These are phyloP conservation scores for Backusella australiensis DNA, from an alignment of 192 early-diverging fungal genomes.

Conservation along the genomic window DNA sequence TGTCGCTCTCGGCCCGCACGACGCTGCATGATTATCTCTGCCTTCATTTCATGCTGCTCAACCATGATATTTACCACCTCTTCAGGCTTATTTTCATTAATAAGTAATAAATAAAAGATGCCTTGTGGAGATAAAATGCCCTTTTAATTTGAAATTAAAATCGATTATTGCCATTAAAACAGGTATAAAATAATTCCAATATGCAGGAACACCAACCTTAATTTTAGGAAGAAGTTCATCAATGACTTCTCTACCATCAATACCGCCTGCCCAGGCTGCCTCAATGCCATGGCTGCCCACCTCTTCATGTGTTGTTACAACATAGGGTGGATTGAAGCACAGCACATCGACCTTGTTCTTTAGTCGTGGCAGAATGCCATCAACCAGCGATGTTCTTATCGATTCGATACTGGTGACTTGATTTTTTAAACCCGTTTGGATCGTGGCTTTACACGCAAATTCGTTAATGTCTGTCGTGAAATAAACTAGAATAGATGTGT, in stretches of 20 bases:
- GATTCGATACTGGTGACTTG: conserved; percentile 56
- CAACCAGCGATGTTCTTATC: conserved; percentile 61
- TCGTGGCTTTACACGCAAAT: conserved; percentile 64
- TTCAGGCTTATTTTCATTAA: conserved; percentile 83
- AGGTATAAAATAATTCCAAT: background rate
- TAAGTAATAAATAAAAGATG: conserved; percentile 81
- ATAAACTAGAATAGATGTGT: conserved; percentile 10
- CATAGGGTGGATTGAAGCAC: conserved; percentile 95
- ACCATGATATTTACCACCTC: conserved; percentile 71
- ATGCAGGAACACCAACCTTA: conserved; percentile 37
- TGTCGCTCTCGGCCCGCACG: conserved; percentile 56
- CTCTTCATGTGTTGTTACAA: conserved; percentile 80
- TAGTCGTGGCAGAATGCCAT: conserved; percentile 55
- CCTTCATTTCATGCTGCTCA: conserved; percentile 43
- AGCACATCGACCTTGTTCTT: conserved; percentile 68
- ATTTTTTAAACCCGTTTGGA: conserved; percentile 60
- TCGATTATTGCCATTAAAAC: background rate
- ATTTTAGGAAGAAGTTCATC: conserved; percentile 76
- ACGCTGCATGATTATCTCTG: conserved; percentile 44
- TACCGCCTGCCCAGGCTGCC: conserved; percentile 92
- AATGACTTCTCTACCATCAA: conserved; percentile 85
- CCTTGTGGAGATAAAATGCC: conserved; percentile 66
- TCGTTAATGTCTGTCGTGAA: conserved; percentile 85
- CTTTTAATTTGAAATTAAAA: conserved; percentile 19
- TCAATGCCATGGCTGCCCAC: conserved; percentile 71